Base-by-base conservation (phyloP, 1,139 yeast genomes). In the Protomyces pachydermus region DNA sequence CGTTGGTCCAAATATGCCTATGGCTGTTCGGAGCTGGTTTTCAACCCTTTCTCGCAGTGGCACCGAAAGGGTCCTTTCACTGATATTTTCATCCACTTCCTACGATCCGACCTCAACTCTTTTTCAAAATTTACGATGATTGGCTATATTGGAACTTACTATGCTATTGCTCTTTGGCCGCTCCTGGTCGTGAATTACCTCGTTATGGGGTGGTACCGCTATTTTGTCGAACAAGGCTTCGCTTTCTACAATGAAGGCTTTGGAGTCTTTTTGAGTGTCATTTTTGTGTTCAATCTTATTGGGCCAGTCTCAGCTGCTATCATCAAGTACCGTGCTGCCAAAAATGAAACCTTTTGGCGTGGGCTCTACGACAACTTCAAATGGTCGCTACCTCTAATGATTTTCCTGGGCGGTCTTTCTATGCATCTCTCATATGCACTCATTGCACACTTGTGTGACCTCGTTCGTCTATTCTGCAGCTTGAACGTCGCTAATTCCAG, bases 1-100 rank as follows among this genome's bases (percentile, higher is more conserved):
- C 66, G 68, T 14, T 67, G 68, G 68, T 64, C 65, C 32, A 67
- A 65, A 48, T 65, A 65, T 32, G 68, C 68, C 34, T 65, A 65
- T 25, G 68, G 68, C 6, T 64, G 68, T 25, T 64, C 66, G 50
- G 68, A 65, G 53, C 61, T 65, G 10, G 57, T 65, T 57, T 67
- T 67, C 54, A 54, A 57, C 20, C 68, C 68, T 4, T 48, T 60
- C 54, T 57, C 60, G 35, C 56, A 65, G 48, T 67, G 68, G 68
- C 34, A 56, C 25, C 35, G 39, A n/a, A 54, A 52, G 12, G 65
- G 66, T 12, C 52, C 67, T 1, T 57, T 67, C 52, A 67, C 68
- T 12, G 67, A 67, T 18, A 48, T 67, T 39, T 67, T 67, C 56
- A 56, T 64, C 61, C 60, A 53, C 3, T 67, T 67, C 37, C 25